phyloP scores from a whole-genome alignment of 495 filamentous ascomycete species.

The Penicillium subrubescens region DNA sequence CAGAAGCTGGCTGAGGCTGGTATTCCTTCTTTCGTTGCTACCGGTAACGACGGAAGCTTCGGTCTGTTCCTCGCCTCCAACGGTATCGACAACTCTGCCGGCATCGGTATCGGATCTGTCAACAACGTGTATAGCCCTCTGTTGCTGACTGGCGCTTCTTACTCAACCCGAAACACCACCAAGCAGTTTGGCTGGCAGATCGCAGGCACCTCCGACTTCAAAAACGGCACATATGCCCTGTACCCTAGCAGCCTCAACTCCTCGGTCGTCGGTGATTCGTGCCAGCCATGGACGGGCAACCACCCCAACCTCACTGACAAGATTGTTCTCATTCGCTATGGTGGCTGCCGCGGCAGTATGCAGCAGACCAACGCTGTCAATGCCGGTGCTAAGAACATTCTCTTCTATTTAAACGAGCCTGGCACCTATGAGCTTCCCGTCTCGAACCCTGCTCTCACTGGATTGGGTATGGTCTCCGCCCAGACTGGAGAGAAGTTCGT shows the following conservation, averaged over 20 bases:
- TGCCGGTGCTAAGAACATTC: slow-evolving; percentile 56
- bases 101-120: slow-evolving; percentile 57
- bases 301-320: slow-evolving; percentile 50
- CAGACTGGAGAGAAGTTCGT: slow-evolving; percentile 52
- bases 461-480: slow-evolving; percentile 32
- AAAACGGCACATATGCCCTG: slow-evolving; percentile 32
- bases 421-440: slow-evolving; percentile 6
- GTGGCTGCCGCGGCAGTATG: slow-evolving; percentile 50
- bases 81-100: slow-evolving; percentile 38
- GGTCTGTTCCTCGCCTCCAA: slow-evolving; percentile 56
- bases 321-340: slow-evolving; percentile 57
- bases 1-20: slow-evolving; percentile 7
- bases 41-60: slow-evolving; percentile 53
- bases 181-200: slow-evolving; percentile 22
- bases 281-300: neutral
- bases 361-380: slow-evolving; percentile 53
- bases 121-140: slow-evolving; percentile 46
- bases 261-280: neutral
- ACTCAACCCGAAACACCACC: slow-evolving; percentile 17
- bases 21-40: slow-evolving; percentile 43
- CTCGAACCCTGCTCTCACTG: neutral
- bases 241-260: slow-evolving; percentile 1
- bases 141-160: slow-evolving; percentile 15
- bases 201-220: slow-evolving; percentile 13
- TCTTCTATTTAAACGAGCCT: slow-evolving; percentile 50